Evolutionary conservation across 768 basidiomycete genomes (phyloP).

Genomic region (Lactarius indigo): DNA sequence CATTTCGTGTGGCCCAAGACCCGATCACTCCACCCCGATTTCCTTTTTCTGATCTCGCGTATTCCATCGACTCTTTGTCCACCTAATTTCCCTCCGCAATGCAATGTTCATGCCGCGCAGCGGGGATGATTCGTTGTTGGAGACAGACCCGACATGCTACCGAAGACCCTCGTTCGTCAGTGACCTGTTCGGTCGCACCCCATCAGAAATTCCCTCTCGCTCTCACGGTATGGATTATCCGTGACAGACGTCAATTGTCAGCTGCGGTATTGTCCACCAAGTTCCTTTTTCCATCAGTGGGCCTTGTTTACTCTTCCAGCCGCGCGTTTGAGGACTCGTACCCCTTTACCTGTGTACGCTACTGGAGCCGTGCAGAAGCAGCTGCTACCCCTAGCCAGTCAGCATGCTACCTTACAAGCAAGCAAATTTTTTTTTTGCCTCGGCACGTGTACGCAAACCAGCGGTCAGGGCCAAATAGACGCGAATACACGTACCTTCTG

Average conservation of each 20-base stretch:
- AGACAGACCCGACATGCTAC: not conserved
- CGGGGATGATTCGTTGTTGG: not conserved
- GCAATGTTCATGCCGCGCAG: not conserved
- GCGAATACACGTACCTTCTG: not conserved
- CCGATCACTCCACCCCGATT: slow-evolving; percentile 1
- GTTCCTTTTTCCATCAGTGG: slow-evolving; percentile 1
- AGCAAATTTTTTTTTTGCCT: not conserved
- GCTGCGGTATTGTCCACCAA: not conserved
- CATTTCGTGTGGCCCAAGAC: not conserved
- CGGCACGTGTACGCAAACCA: not conserved
- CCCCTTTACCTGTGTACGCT: not conserved
- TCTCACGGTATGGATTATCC: slow-evolving; percentile 5
- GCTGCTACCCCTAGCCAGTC: not conserved
- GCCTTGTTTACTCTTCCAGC: not conserved
- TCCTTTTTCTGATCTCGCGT: not conserved
- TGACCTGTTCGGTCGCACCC: not conserved
- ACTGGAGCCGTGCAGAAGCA: not conserved
- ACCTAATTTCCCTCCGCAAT: slow-evolving; percentile 1
- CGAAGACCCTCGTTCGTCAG: not conserved
- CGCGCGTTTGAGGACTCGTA: not conserved
- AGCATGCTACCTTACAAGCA: not conserved
- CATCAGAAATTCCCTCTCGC: not conserved
- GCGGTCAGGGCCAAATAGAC: not conserved
- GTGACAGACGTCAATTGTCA: slow-evolving; percentile 3
- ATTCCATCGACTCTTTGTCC: not conserved